Base-by-base conservation (phyloP, 1,284 basidiomycete genomes). In the Schizopora paradoxa region DNA sequence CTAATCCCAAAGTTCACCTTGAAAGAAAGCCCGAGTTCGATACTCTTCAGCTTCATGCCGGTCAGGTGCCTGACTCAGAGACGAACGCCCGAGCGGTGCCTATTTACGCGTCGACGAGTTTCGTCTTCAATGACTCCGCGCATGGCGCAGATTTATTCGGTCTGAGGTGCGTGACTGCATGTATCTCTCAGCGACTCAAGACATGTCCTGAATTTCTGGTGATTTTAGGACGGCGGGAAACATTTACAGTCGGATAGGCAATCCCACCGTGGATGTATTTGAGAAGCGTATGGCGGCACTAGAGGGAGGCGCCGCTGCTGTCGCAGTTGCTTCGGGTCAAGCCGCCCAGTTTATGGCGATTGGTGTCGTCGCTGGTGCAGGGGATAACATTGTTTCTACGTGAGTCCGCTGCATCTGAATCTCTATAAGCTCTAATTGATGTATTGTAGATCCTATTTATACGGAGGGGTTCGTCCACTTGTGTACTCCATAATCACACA, bases 231-330 rank as follows among this genome's bases (percentile, higher is more conserved):
- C 78, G 7, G 66, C 76, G 22, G 88, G 87, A 10, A 79, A 88
- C 65, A 84, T 86, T 49, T 88, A 89, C 59, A 82, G 81, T 14
- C 77, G 87, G 28, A 82, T 91, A 44, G 80, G 83, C 22, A 92
- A 94, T 62, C 91, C 91, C 6, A 93, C 91, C 4, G 79, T 84
- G 79, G 82, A 83, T 54, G 85, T 92, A 5, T 91, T 94, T 54
- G 90, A 94, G 65, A 79, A 86, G 57, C 78, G 91, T 18, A 82
- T 93, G 3, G 83, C 89, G 1, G 85, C 86, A 0, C 74, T 93
- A 25, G 90, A 93, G 61, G 86, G 87, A 10, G 91, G 91, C 21
- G 73, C 72, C 3, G 89, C 84, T 0, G 90, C 89, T 10, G 75
- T 93, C 1, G 89, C 90, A 2, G 74, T 84, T 0, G 66, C 87